These are phyloP conservation scores for Didymella segeticola DNA, from an alignment of 2,329 filamentous ascomycete species.

Conservation along the genomic window DNA sequence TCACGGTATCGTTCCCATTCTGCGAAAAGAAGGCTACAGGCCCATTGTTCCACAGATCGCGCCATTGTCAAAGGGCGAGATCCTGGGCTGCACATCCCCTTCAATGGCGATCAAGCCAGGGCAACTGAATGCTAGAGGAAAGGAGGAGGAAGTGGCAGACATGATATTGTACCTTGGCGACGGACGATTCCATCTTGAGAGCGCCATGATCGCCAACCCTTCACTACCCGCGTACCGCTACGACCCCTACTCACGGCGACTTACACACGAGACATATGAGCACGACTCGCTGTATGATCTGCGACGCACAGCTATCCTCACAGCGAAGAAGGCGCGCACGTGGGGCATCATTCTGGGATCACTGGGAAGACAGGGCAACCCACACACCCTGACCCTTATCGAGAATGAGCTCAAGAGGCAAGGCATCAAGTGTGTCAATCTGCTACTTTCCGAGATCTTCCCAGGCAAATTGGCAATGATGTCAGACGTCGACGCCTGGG, in stretches of 20 bases:
- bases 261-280: conserved; percentile 90
- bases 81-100: conserved; percentile 95
- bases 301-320: conserved; percentile 75
- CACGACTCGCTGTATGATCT: conserved; percentile 89
- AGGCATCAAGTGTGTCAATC: conserved; percentile 81
- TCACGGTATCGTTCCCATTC: conserved; percentile 77
- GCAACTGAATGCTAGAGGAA: conserved; percentile 55
- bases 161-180: conserved; percentile 89
- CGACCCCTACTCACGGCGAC: conserved; percentile 90
- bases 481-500: conserved; percentile 94
- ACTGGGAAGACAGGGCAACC: conserved; percentile 92
- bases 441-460: conserved; percentile 94
- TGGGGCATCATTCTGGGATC: conserved; percentile 96
- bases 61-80: conserved; percentile 92
- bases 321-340: conserved; percentile 78
- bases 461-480: conserved; percentile 94
- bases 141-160: conserved; percentile 59
- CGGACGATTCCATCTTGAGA: conserved; percentile 94
- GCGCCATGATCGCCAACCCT: conserved; percentile 99
- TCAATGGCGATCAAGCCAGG: conserved; percentile 45
- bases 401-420: conserved; percentile 75
- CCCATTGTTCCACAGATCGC: conserved; percentile 91
- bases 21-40: conserved; percentile 84
- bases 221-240: conserved; percentile 90
- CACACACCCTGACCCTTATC: conserved; percentile 86